Evolutionary conservation across 164 flowering plant species (phyloP), one percentile per base, ranked within the genome.

Genomic region (Aristolochia californica): DNA sequence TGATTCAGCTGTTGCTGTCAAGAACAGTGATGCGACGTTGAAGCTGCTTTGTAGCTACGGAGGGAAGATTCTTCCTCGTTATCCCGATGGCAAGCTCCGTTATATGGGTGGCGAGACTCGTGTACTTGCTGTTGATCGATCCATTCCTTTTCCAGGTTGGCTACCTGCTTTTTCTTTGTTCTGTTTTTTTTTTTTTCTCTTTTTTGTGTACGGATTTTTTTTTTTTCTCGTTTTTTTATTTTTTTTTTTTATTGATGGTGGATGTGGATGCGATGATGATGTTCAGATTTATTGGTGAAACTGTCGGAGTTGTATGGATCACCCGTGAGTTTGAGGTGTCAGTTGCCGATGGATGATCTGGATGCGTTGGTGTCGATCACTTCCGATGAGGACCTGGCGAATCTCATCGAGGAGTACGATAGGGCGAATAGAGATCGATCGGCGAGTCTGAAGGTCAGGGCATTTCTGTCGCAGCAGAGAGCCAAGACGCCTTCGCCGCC

Each of bases 1-100:
- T 26, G 53, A 50, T 15, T 5, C 10, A 13, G 3, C 27, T 26
- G 26, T 14, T 26, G 16, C 27, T 26, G 27, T 50, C 16, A 22
- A 8, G 51, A 18, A 7, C 51, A n/a, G 20, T 22, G 51, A 22
- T 4, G 22, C 12, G 21, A 70, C 83, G 56, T 63, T 87, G 53
- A 91, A 91, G 63, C 83, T 87, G 61, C 83, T 88, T 60, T 87
- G 87, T 65, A 91, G 96, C 66, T 91, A 91, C 61, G 95, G 91
- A 70, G 98, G 98, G 62, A 84, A 73, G 68, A 91, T 91, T 59
- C 78, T 84, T 28, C 98, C 98, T 34, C 95, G 98, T 66, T 60
- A 75, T 45, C 74, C 95, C 43, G 98, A 91, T 71, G 91, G 94
- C 53, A 84, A 78, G 64, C 98, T 91, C 71, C 95, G 98, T 58